Evolutionary conservation across 352 stramenopile species (phyloP), one percentile per base, ranked within the genome.

Genomic region (Globisporangium solare): DNA sequence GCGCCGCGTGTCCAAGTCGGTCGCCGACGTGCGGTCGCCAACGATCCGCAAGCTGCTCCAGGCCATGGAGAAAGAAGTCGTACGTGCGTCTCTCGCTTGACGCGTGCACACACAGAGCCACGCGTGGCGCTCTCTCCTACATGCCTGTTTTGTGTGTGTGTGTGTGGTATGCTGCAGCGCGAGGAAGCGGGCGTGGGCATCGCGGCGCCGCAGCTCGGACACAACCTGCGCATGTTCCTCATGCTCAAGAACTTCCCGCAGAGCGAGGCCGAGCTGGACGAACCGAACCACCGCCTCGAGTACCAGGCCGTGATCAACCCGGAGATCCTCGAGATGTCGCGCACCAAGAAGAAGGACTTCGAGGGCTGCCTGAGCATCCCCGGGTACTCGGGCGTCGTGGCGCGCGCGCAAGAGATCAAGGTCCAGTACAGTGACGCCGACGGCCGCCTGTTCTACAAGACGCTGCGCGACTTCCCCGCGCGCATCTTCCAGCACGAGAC

Each of bases 401-500:
- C 68, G 50, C 82, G 84, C 6, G 63, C 79, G 3, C 52, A 74
- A 13, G 67, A 88, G 53, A 86, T 94, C 57, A 63, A 74, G 18
- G 84, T 94, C 48, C 64, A 81, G 61, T 94, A 78, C 55, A 65
- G 71, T 40, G 72, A 89, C 48, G 46, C 51, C 17, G 51, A 88
- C 40, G 84, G 84, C 14, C 63, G 76, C 27, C 55, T 66, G 41
- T 61, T 79, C 21, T 63, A 87, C 41, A 67, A 88, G 58, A 88
- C 76, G 17, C 57, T 94, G 54, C 56, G 52, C 5, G 82, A 88
- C 52, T 90, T 92, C 56, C 80, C 82, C n/a, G 84, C 84, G 39
- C 84, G 84, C 15, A 73, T 94, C 43, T 92, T 94, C 58, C 83
- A 94, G 67, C 83, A 94, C 57, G 83, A 94, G 51, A 63, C 89